Percentiles rank a stretch among this genome's conserved stretches.
These are phyloP conservation scores for Huntiella bhutanensis DNA, from an alignment of 2,329 filamentous ascomycete genomes.

Conservation along the genomic window DNA sequence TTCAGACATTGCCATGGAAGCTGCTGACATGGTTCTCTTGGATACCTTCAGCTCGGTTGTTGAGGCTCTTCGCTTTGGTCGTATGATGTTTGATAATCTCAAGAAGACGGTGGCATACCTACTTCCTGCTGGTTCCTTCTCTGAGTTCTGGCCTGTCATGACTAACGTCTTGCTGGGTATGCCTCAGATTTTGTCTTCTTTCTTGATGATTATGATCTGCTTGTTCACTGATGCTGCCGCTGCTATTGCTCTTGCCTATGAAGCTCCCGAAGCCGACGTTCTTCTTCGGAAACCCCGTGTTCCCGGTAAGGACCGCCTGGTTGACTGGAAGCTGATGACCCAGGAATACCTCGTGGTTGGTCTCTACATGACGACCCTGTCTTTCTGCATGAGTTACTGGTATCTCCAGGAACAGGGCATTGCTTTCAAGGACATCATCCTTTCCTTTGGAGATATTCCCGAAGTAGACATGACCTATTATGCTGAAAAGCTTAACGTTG, in stretches of 20 bases:
- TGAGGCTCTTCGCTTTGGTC: conserved; percentile 89
- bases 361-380: conserved; percentile 85
- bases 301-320: conserved; percentile 49
- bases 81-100: conserved; percentile 98
- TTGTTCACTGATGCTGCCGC: conserved; percentile 70
- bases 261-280: conserved; percentile 58
- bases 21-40: conserved; percentile 93
- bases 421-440: conserved; percentile 70
- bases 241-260: conserved; percentile 56
- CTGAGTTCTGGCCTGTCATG: conserved; percentile 98
- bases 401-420: conserved; percentile 84
- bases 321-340: conserved; percentile 52
- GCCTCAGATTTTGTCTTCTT: conserved; percentile 91
- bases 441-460: conserved; percentile 93
- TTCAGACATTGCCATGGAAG: conserved; percentile 90
- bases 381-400: conserved; percentile 92
- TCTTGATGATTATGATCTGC: conserved; percentile 97
- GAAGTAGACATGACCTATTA: conserved; percentile 81
- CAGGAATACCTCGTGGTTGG: conserved; percentile 46
- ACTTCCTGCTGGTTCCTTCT: conserved; percentile 88
- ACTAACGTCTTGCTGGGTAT: conserved; percentile 92
- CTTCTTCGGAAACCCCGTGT: conserved; percentile 49
- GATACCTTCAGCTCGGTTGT: conserved; percentile 99
- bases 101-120: conserved; percentile 99
- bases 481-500: conserved; percentile 68